These are phyloP conservation scores for Psilocybe sp. DNA, from an alignment of 768 basidiomycete genomes.

Conservation along the genomic window DNA sequence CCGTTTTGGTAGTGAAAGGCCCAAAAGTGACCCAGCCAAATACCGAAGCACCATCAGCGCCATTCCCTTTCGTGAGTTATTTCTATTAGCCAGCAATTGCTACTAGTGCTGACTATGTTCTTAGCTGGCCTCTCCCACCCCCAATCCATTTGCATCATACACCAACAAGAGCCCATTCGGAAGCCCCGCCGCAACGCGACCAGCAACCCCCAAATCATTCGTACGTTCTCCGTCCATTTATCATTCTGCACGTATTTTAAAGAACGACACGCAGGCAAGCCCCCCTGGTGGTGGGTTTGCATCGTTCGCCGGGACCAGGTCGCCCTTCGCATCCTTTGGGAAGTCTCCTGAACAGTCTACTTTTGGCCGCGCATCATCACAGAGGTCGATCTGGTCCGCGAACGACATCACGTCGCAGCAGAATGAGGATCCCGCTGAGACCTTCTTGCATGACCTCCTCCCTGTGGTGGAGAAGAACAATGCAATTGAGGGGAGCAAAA, in stretches of 20 bases:
- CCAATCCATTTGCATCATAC: too few species aligned
- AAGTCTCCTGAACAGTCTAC: constrained; percentile 18
- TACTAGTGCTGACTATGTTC: too few species aligned
- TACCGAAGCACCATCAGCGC: too few species aligned
- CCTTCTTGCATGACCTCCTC: too few species aligned
- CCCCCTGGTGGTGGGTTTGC: constrained; percentile 24
- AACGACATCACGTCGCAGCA: not conserved
- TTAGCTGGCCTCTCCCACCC: too few species aligned
- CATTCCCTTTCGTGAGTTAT: too few species aligned
- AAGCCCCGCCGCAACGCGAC: constrained; percentile 3
- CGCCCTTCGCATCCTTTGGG: constrained; percentile 26
- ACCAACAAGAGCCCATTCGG: not conserved
- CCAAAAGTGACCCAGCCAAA: too few species aligned
- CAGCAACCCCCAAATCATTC: constrained; percentile 12
- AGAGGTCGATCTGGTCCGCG: too few species aligned
- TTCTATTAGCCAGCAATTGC: too few species aligned
- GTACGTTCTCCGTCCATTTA: constrained; percentile 2
- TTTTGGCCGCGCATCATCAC: constrained; percentile 14
- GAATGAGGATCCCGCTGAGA: constrained; percentile 14
- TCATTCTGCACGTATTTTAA: not conserved
- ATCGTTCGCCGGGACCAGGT: constrained; percentile 30
- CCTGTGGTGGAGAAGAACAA: constrained; percentile 3
- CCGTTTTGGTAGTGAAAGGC: too few species aligned
- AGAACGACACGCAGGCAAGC: constrained; percentile 5
- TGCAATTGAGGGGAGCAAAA: constrained; percentile 6